These are phyloP conservation scores for Hymenoscyphus salicellus DNA, from an alignment of 2,329 filamentous ascomycete species.

Conservation along the genomic window DNA sequence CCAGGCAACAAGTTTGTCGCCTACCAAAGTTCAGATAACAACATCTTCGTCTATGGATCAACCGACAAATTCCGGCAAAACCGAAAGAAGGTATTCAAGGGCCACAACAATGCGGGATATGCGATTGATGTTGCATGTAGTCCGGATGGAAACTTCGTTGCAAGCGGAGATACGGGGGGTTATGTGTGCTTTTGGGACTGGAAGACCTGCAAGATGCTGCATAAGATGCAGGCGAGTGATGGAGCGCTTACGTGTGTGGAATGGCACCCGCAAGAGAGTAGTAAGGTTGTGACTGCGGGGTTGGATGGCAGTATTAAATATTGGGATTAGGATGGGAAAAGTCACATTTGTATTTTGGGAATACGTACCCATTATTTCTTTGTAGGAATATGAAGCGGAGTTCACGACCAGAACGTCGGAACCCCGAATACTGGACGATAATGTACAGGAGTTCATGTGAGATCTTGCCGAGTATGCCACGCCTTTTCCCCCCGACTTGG, in stretches of 20 bases:
- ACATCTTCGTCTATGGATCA: constrained; percentile 91
- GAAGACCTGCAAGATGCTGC: constrained; percentile 99
- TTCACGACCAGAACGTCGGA: neutral
- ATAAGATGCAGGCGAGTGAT: constrained; percentile 86
- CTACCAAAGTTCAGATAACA: constrained; percentile 91
- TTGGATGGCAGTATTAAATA: constrained; percentile 85
- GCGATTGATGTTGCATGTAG: constrained; percentile 85
- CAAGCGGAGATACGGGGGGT: constrained; percentile 80
- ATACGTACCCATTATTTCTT: neutral
- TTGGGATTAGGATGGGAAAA: constrained; percentile 67
- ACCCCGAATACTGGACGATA: neutral
- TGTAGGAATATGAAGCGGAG: neutral
- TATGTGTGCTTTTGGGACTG: constrained; percentile 98
- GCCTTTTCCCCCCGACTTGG: neutral
- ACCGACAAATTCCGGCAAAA: constrained; percentile 97
- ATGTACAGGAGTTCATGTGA: neutral
- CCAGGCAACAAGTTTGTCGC: constrained; percentile 92
- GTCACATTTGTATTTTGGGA: too few species aligned
- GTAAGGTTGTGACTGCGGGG: constrained; percentile 87
- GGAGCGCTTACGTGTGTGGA: constrained; percentile 79
- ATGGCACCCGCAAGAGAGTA: constrained; percentile 98
- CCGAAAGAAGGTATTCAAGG: constrained; percentile 91
- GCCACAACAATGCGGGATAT: constrained; percentile 93
- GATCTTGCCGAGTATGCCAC: neutral
- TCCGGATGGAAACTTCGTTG: constrained; percentile 88